Conservation (phyloP, 1,139 yeast genomes). For the Waltiozyma sp. region DNA sequence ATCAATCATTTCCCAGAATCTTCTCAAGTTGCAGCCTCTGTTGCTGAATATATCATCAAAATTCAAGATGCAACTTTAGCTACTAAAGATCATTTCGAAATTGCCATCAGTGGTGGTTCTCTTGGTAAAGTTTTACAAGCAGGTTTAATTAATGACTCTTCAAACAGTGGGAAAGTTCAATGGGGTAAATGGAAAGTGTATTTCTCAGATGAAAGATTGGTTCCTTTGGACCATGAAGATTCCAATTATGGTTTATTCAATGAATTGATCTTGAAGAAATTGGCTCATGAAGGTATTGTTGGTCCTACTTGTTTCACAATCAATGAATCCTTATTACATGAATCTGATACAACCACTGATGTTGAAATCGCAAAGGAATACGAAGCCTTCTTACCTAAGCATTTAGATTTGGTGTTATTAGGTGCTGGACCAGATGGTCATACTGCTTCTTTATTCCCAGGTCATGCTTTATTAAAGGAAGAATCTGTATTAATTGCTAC, state of each 20-base stretch:
- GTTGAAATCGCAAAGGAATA: conserved; percentile 78
- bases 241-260: conserved; percentile 89
- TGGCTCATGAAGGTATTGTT: conserved; percentile 19
- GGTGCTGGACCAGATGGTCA: conserved; percentile 99
- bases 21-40: conserved; percentile 45
- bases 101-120: conserved; percentile 90
- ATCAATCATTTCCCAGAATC: conserved; percentile 45
- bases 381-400: conserved; percentile 65
- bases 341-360: conserved; percentile 34
- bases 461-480: conserved; percentile 72
- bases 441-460: conserved; percentile 77
- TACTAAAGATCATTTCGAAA: conserved; percentile 35
- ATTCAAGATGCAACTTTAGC: conserved; percentile 44
- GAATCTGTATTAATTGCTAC: conserved; percentile 82
- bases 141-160: conserved; percentile 53
- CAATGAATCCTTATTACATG: conserved; percentile 62
- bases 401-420: conserved; percentile 74
- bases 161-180: conserved; percentile 39
- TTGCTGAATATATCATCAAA: conserved; percentile 41
- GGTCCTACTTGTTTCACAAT: conserved; percentile 74
- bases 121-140: conserved; percentile 63
- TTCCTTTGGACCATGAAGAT: conserved; percentile 74
- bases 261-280: conserved; percentile 58
- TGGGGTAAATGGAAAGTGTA: conserved; percentile 94
- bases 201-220: conserved; percentile 94